Base-by-base conservation (phyloP, 2,329 filamentous ascomycete genomes). In the Aciculosporium take region DNA sequence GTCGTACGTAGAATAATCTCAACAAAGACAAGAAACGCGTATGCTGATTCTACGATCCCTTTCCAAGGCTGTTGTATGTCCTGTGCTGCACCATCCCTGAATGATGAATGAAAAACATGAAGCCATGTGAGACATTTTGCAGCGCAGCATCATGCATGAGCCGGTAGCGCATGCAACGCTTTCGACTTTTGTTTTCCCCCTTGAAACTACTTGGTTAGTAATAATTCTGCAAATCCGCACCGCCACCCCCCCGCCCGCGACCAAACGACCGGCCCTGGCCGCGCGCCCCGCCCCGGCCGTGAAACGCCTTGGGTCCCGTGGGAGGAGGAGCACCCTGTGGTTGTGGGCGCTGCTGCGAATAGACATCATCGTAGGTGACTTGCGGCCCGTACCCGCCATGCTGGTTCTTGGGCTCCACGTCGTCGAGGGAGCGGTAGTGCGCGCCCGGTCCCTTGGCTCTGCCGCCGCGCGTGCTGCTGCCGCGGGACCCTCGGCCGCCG, bases 351-450 rank as follows among this genome's bases (percentile, higher is more conserved):
- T 37, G 36, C n/a, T 49, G 53, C 43, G 35, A 47, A 47, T 55
- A 55, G 13, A 12, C 54, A 48, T 71, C 68, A 37, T 71, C 67
- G 46, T 71, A 72, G 32, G 65, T 65, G n/a, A 69, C 63, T 28
- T 58, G 56, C 45, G 60, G 54, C 8, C 59, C 58, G 36, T 61
- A 64, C 8, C 63, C 64, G 24, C 60, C 63, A 28, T 67, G 63
- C 45, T 63, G 63, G 34, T 69, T 67, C 37, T 63, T 63, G 33
- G 64, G 61, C 21, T 69, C 70, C 23, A 78, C 67, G 49, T 85
- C 81, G 54, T 84, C 81, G 2, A 84, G 66, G 2, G 79, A 84
- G 43, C 72, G 70, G 55, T 85, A 84, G 46, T 69, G 65, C 43
- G 65, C 62, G 21, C 68, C 67, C 18, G 69, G 69, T 21, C 66